Evolutionary conservation across 352 stramenopile genomes (phyloP).

Genomic region (Phytophthora hybrid): DNA sequence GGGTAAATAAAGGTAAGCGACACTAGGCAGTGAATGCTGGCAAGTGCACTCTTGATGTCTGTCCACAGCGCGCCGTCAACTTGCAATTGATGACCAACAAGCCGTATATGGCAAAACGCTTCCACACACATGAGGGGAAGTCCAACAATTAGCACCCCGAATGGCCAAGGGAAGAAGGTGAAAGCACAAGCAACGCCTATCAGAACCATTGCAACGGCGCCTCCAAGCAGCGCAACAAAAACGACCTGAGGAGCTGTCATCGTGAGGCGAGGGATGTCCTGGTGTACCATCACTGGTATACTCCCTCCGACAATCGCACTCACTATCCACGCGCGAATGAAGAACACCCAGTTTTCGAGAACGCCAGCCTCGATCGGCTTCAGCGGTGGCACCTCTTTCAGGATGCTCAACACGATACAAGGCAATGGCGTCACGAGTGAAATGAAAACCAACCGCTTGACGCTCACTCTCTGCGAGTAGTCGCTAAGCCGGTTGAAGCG

Average conservation of each 20-base stretch:
- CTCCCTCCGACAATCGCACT: not conserved
- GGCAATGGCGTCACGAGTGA: too few species aligned
- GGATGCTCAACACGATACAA: too few species aligned
- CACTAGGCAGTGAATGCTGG: not conserved
- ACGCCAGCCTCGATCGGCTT: not conserved
- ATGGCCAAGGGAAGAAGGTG: not conserved
- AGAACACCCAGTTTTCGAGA: slow-evolving; percentile 8
- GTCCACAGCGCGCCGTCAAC: not conserved
- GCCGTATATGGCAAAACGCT: not conserved
- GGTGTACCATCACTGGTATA: not conserved
- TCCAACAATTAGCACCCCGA: not conserved
- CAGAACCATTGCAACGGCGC: not conserved
- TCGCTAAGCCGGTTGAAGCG: too few species aligned
- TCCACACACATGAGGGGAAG: not conserved
- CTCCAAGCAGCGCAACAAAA: not conserved
- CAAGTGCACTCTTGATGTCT: not conserved
- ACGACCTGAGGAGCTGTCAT: not conserved
- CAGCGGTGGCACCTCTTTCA: too few species aligned
- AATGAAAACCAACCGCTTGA: too few species aligned
- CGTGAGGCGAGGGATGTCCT: not conserved
- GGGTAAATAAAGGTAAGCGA: not conserved
- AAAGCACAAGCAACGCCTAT: not conserved
- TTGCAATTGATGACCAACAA: not conserved
- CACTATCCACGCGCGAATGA: not conserved
- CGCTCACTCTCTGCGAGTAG: too few species aligned